These are phyloP conservation scores for Talaromyces nanjingensis DNA, from an alignment of 495 filamentous ascomycete species.

Conservation along the genomic window DNA sequence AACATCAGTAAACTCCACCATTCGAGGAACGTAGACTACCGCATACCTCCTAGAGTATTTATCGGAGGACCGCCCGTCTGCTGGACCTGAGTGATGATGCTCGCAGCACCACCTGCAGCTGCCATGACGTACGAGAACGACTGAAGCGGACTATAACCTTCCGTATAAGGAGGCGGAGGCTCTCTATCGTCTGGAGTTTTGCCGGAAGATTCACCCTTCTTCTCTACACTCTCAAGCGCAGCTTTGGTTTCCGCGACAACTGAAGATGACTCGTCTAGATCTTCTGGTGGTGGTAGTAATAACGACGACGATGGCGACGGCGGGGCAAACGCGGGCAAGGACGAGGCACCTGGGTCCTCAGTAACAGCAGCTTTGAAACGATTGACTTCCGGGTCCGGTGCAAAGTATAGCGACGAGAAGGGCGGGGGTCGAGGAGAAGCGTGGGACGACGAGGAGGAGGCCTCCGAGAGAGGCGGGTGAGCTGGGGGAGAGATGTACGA, in stretches of 20 bases:
- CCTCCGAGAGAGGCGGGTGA: slow-evolving; percentile 54
- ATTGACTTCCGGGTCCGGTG: slow-evolving; percentile 33
- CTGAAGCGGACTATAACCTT: slow-evolving; percentile 84
- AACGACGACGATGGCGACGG: slow-evolving; percentile 14
- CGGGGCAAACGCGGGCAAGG: slow-evolving; percentile 53
- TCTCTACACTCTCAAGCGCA: slow-evolving; percentile 63
- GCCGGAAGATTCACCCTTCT: slow-evolving; percentile 62
- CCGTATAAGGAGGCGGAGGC: slow-evolving; percentile 92
- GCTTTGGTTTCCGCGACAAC: slow-evolving; percentile 76
- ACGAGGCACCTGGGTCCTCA: slow-evolving; percentile 47
- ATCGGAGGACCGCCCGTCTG: slow-evolving; percentile 80
- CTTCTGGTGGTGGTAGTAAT: background rate
- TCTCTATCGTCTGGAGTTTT: slow-evolving; percentile 77
- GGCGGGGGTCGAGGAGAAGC: slow-evolving; percentile 48
- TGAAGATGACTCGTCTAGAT: slow-evolving; percentile 23
- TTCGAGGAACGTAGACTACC: no score
- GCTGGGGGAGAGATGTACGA: slow-evolving; percentile 54
- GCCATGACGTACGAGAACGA: slow-evolving; percentile 98
- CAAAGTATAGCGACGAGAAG: slow-evolving; percentile 58
- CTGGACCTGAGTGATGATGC: slow-evolving; percentile 98
- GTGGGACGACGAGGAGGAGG: slow-evolving; percentile 47
- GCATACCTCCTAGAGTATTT: slow-evolving; percentile 78
- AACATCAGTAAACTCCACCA: slow-evolving; percentile 1
- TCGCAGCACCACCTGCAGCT: slow-evolving; percentile 89
- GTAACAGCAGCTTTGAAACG: slow-evolving; percentile 46